Percentiles rank a stretch among this genome's conserved stretches.
Conservation (phyloP, 208 protist genomes). For the Plasmodiophora brassicae region DNA sequence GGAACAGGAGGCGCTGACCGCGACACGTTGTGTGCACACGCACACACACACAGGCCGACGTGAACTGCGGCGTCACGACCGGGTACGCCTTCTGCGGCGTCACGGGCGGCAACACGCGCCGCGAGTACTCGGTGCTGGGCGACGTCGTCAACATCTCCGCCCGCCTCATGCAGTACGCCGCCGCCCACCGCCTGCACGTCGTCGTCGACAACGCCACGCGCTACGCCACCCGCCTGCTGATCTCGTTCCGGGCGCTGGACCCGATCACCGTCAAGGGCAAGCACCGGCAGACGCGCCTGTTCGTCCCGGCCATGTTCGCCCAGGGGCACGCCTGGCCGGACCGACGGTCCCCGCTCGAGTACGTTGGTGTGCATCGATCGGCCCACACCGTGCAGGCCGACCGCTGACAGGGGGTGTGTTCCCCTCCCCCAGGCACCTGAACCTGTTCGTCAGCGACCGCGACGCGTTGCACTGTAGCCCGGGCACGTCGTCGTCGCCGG, state of each 20-base stretch:
- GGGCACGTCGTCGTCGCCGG: too few species aligned
- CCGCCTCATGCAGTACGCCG: constrained; percentile 1
- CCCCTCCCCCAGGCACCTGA: too few species aligned
- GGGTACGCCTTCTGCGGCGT: constrained; percentile 31
- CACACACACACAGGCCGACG: too few species aligned
- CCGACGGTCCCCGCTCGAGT: too few species aligned
- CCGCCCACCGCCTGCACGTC: background rate
- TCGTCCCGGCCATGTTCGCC: background rate
- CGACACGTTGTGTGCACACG: too few species aligned
- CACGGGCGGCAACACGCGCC: background rate
- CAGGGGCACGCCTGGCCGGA: too few species aligned
- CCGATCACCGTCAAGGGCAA: constrained; percentile 36
- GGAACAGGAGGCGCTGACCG: too few species aligned
- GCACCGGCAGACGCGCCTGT: background rate
- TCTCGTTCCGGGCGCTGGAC: background rate
- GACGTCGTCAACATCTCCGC: constrained; percentile 35
- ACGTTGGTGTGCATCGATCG: too few species aligned
- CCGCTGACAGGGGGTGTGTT: too few species aligned
- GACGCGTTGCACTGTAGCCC: too few species aligned
- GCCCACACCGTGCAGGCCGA: too few species aligned
- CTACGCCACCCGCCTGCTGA: background rate
- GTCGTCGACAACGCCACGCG: constrained; percentile 4
- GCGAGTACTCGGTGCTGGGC: constrained; percentile 27
- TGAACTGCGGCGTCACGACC: constrained; percentile 25
- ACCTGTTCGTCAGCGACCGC: too few species aligned